Evolutionary conservation across 495 filamentous ascomycete genomes (phyloP).

Genomic region (Penicillium tannophilum): DNA sequence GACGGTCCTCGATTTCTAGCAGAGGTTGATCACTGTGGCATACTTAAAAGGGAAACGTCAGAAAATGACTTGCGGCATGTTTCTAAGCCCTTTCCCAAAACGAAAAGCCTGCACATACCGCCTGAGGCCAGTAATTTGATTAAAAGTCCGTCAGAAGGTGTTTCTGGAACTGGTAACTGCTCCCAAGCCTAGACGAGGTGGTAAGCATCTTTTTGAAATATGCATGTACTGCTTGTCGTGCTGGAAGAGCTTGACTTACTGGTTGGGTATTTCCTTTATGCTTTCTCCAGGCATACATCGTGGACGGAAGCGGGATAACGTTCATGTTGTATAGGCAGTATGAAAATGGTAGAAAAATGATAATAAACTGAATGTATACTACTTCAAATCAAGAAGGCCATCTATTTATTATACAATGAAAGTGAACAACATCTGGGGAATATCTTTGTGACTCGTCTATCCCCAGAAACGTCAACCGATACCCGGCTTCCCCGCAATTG

Average conservation of each 20-base stretch:
- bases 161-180: neutral
- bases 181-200: neutral
- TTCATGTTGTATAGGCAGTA: neutral
- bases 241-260: neutral
- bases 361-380: too few relatives aligned
- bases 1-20: constrained; percentile 24
- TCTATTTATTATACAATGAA: too few relatives aligned
- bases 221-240: too few relatives aligned
- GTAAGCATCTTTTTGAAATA: too few relatives aligned
- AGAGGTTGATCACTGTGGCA: constrained; percentile 28
- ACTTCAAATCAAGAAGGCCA: too few relatives aligned
- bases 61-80: neutral
- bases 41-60: constrained; percentile 8
- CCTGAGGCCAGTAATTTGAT: neutral
- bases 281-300: neutral
- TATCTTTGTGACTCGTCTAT: neutral
- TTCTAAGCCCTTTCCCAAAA: neutral
- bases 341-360: too few relatives aligned
- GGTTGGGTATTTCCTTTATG: neutral
- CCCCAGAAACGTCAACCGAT: neutral
- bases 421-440: neutral
- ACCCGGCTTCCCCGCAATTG: neutral
- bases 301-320: neutral
- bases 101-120: neutral
- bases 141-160: neutral